Conservation (phyloP, 768 basidiomycete genomes). For the Ramaria sp. region DNA sequence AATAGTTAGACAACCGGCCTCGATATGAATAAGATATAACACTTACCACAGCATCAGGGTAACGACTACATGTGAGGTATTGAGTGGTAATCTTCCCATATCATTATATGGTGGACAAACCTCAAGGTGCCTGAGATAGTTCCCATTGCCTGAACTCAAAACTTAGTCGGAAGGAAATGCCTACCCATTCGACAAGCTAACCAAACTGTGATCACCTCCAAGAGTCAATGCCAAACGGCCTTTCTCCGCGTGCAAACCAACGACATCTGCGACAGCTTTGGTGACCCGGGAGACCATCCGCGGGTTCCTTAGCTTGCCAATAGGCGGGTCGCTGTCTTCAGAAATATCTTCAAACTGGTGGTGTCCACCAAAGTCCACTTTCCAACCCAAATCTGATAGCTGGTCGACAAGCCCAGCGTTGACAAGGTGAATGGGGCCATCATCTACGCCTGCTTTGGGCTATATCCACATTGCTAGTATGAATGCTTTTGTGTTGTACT, state of each 20-base stretch:
- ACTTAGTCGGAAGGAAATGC: neutral
- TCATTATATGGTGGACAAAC: slow-evolving; percentile 27
- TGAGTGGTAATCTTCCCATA: slow-evolving; percentile 1
- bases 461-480: slow-evolving; percentile 20
- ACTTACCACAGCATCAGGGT: slow-evolving; percentile 45
- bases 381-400: slow-evolving; percentile 73
- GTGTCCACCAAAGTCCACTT: slow-evolving; percentile 82
- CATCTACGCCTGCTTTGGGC: slow-evolving; percentile 74
- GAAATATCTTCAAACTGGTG: slow-evolving; percentile 77
- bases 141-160: slow-evolving; percentile 59
- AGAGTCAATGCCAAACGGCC: slow-evolving; percentile 83
- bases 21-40: neutral
- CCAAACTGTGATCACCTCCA: slow-evolving; percentile 94
- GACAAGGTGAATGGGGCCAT: slow-evolving; percentile 81
- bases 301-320: slow-evolving; percentile 87
- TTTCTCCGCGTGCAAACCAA: slow-evolving; percentile 64
- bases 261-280: slow-evolving; percentile 63
- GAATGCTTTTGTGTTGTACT: slow-evolving; percentile 9
- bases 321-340: slow-evolving; percentile 58
- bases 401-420: slow-evolving; percentile 76
- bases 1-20: neutral
- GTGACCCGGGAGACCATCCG: slow-evolving; percentile 76
- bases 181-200: slow-evolving; percentile 24
- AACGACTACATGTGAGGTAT: slow-evolving; percentile 32
- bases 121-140: slow-evolving; percentile 84